Base-by-base conservation (phyloP, 768 basidiomycete genomes). In the Amanita inopinata region DNA sequence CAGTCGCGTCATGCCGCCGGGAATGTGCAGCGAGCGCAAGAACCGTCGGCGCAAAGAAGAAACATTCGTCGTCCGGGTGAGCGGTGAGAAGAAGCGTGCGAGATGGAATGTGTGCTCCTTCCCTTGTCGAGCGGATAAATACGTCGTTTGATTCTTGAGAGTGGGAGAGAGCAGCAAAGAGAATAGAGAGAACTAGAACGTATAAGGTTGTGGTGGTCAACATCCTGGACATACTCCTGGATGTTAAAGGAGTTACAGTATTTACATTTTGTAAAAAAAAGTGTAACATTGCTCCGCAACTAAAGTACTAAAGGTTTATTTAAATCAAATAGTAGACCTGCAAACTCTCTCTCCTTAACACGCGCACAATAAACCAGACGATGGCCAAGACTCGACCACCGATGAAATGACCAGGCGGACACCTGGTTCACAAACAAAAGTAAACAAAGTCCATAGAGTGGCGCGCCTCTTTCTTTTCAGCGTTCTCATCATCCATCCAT, bases 51-150 rank as follows among this genome's bases (percentile, higher is more conserved):
- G 80, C 79, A 58, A 97, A 97, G 70, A 97, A 97, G 71, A 93
- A 75, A 57, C 79, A 80, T 63, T 96, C 92, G 57, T 97, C 92
- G 56, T 96, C 92, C 2, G 92, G 92, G 56, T 97, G 92, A 19
- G 92, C 90, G 0, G 92, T 94, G 33, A 97, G 59, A 2, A 96
- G 58, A 27, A 91, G 65, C 24, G 86, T 56, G 27, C 60, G 60
- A 4, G 46, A 33, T 25, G 42, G 27, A 34, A 37, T 45, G 8
- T 39, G 9, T 32, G 41, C 40, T n/a, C n/a, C n/a, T n/a, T n/a
- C n/a, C n/a, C n/a, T n/a, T n/a, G n/a, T n/a, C n/a, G n/a, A n/a
- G 38, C 33, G 49, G 50, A 36, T 49, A 51, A 50, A 58, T 11
- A 36, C 48, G 37, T 51, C 52, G 35, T 61, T 55, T 0, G 59